Evolutionary conservation across 768 basidiomycete species (phyloP), one percentile per base, ranked within the genome.

Genomic region (Tulasnella sp.): DNA sequence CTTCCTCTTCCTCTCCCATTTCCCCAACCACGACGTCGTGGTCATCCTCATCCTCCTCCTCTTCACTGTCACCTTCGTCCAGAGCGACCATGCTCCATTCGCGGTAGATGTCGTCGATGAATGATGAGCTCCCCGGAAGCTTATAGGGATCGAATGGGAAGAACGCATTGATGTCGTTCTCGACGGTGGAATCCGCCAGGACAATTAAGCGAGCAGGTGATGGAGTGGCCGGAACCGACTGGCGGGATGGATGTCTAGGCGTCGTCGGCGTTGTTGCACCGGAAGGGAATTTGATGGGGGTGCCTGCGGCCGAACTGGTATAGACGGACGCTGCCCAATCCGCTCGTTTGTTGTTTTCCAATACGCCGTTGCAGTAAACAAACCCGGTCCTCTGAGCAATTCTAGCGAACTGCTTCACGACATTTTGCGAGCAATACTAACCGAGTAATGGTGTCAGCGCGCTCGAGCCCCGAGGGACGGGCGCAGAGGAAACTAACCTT

Each of bases 111-210:
- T 86, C 87, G 75, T 94, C 90, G 76, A 99, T 92, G 82, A 91
- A 98, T 29, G 84, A 83, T 40, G 88, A 86, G 48, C 94, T 95
- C 78, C 90, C 88, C 0, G 94, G 92, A 5, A 99, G 90, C 79
- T 91, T 93, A 86, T 95, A 99, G 2, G 98, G 98, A 84, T 99
- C 98, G 83, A 99, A 99, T 0, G 98, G 98, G 87, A 99, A 99
- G 86, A 98, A 99, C 15, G 91, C 90, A 82, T 95, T 95, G 77
- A 99, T 87, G 79, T 96, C 95, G 11, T 88, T 86, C 20, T 76
- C 77, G 79, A 86, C 81, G 71, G 85, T 84, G 73, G 82, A 80
- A 29, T 79, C 78, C 5, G 78, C 77, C 32, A 81, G 78, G 73
- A 82, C 80, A 37, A 81, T 20, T 26, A 67, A 35, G 5, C 61